Base-by-base conservation (phyloP, 1,284 basidiomycete genomes). In the Rhodotorula mucilaginosa region DNA sequence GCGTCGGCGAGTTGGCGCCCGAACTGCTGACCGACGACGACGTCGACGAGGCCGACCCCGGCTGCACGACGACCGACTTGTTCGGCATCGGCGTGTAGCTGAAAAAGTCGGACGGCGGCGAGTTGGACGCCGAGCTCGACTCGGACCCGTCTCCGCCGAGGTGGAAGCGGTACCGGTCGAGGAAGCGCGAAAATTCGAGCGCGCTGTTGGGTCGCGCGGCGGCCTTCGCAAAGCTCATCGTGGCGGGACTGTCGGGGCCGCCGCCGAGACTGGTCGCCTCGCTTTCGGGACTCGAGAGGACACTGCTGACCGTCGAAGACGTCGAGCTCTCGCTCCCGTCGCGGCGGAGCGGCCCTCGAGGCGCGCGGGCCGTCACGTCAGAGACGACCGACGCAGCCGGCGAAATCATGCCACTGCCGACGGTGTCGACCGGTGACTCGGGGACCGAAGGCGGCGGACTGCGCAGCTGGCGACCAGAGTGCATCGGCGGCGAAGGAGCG, bases 121-220 rank as follows among this genome's bases (percentile, higher is more conserved):
- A 64, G 29, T 47, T 39, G 54, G 44, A 47, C 21, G 34, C 31
- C 48, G 49, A 34, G 15, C n/a, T 39, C 21, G 49, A n/a, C 18
- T n/a, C 23, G 16, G 61, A 54, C 19, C 46, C 46, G 3, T 61
- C n/a, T 48, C 64, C 34, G 21, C 68, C 65, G 57, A 72, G 61
- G 60, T 72, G 70, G 60, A 70, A 74, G 49, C 68, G 70, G 56
- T 74, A 74, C 68, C 72, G 65, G 52, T 74, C 72, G 48, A 76
- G 72, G 51, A 76, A 74, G 48, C 59, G 52, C 44, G 70, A 72
- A 29, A 76, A 76, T 61, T 76, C 72, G 31, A 67, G 52, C 29
- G 72, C 65, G 51, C 59, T 68, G 60, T 63, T 68, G n/a, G 69
- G 69, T 5, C 72, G 54, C n/a, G 19, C 8, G 26, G 46, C 39